Evolutionary conservation across 345 rosid genomes (phyloP), one percentile per base, ranked within the genome.

Genomic region (Citrus medica): DNA sequence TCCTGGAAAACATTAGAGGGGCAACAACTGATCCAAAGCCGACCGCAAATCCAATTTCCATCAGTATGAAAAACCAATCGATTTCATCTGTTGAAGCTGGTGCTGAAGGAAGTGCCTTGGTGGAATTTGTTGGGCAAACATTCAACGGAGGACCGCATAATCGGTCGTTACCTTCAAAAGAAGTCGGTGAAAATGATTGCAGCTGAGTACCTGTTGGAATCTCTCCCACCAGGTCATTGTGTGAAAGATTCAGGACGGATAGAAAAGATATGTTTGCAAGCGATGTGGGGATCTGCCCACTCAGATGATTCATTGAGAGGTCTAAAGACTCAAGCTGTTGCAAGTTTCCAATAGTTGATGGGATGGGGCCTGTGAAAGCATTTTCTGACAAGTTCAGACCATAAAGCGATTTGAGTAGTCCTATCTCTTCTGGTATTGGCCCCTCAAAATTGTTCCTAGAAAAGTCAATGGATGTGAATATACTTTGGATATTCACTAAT

Each of bases 401-500:
- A 9, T 61, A 16, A 1, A 87, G 83, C 2, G 72, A 79, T 32
- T 60, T 70, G 9, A 86, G 68, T 6, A 3, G 16, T 51, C 81
- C 80, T 2, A 86, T 8, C 51, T 72, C 80, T 0, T 76, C 78
- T 16, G 86, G 91, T 66, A 85, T 74, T 30, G 28, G 67, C 33
- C 90, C 90, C 1, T 58, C 56, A n/a, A 85, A 67, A 2, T 74
- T 64, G 72, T 85, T 85, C 69, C 64, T 16, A 1, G 85, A 77
- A 2, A 84, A 25, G 28, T 84, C 90, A 9, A 87, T 78, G 14
- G 82, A 79, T 0, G 88, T 85, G 70, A 88, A 88, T 6, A 85
- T 0, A 4, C 86, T 82, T 53, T 84, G 82, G 79, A 89, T 86
- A 80, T 91, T 89, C 53, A 58, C 62, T 0, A 87, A 66, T 67